Evolutionary conservation across 306 rosid genomes (phyloP).

Genomic region (Medicago ruthenica): DNA sequence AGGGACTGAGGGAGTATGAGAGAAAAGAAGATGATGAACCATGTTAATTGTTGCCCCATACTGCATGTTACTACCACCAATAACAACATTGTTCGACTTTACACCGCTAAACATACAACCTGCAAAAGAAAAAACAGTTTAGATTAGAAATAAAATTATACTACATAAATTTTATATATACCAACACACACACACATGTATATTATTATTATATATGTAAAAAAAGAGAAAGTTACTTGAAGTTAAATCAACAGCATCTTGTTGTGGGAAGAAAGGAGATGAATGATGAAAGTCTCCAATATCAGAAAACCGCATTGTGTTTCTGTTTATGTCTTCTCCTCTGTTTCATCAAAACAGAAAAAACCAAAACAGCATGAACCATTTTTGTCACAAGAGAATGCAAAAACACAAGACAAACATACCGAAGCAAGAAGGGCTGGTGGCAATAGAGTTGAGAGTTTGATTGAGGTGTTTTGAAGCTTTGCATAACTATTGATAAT

Average conservation of each 20-base stretch:
- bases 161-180: neutral
- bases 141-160: constrained; percentile 22
- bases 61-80: constrained; percentile 59
- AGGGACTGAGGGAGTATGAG: too few relatives aligned
- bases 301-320: constrained; percentile 59
- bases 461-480: constrained; percentile 64
- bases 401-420: neutral
- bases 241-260: constrained; percentile 82
- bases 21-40: constrained; percentile 47
- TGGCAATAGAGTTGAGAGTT: constrained; percentile 63
- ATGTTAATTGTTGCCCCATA: constrained; percentile 58
- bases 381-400: neutral
- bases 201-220: neutral
- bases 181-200: constrained; percentile 8
- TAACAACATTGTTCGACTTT: constrained; percentile 58
- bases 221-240: constrained; percentile 58
- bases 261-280: constrained; percentile 59
- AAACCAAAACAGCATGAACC: neutral
- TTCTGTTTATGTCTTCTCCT: constrained; percentile 58
- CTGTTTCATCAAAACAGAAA: constrained; percentile 62
- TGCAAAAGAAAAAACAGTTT: constrained; percentile 33
- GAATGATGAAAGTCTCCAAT: constrained; percentile 79
- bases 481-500: constrained; percentile 58
- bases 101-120: constrained; percentile 65
- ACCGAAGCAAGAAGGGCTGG: constrained; percentile 70